A percentile compares a stretch with the other conserved stretches of the same genome.
Conservation (phyloP, 352 stramenopile genomes). For the Pythium myriotylum region DNA sequence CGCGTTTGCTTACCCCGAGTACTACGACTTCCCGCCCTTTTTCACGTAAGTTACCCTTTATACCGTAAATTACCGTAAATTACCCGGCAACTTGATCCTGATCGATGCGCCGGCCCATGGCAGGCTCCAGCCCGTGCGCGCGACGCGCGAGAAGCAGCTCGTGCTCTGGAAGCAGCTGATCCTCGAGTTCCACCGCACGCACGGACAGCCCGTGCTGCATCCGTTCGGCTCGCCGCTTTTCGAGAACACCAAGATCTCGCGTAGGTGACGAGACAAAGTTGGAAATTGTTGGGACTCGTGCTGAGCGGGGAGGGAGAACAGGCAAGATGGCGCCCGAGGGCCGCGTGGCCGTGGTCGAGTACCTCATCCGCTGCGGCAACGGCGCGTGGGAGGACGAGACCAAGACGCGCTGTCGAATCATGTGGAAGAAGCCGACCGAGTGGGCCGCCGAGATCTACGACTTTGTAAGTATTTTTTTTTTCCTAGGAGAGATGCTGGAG, state of each 20-base stretch:
- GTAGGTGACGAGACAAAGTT: conserved; percentile 27
- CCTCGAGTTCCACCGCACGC: conserved; percentile 79
- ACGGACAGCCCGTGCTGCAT: conserved; percentile 73
- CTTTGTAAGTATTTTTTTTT: conserved; percentile 51
- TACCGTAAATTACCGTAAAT: conserved; percentile 20
- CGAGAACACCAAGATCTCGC: conserved; percentile 84
- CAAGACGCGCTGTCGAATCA: conserved; percentile 76
- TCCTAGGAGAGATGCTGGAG: too few relatives aligned
- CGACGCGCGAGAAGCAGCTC: conserved; percentile 86
- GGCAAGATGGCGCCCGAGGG: conserved; percentile 76
- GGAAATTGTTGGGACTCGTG: not conserved
- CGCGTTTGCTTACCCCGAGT: conserved; percentile 85
- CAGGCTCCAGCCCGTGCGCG: conserved; percentile 79
- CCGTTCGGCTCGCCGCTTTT: conserved; percentile 71
- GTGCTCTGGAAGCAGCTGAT: conserved; percentile 87
- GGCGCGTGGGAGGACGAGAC: conserved; percentile 82
- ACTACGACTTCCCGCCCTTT: conserved; percentile 88
- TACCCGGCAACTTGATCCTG: conserved; percentile 11
- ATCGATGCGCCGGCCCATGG: too few relatives aligned
- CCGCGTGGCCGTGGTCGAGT: conserved; percentile 66
- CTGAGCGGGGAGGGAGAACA: too few relatives aligned
- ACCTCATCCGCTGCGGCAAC: conserved; percentile 78
- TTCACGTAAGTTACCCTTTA: conserved; percentile 61
- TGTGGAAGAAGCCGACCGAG: conserved; percentile 84
- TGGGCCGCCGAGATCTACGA: conserved; percentile 87